A percentile compares a stretch with the other conserved stretches of the same genome.
Evolutionary conservation across 1,284 basidiomycete genomes (phyloP).

Genomic region (Microbotryum violaceum): DNA sequence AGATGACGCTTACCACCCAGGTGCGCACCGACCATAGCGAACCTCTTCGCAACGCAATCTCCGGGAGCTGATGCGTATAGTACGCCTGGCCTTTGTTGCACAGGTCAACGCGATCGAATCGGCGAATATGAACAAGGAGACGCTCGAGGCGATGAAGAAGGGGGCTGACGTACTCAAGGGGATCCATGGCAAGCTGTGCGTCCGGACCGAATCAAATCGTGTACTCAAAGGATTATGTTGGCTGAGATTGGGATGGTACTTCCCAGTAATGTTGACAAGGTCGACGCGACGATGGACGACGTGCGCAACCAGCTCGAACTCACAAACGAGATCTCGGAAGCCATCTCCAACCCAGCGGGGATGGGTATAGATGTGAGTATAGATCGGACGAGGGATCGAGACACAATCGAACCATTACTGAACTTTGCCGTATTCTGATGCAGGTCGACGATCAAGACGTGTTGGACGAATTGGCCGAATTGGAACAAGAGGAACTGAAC

Average conservation of each 20-base stretch:
- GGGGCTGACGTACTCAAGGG: constrained; percentile 82
- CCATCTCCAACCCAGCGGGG: constrained; percentile 73
- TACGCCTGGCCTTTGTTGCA: neutral
- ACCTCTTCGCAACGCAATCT: neutral
- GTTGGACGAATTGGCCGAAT: constrained; percentile 71
- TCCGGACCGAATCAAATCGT: neutral
- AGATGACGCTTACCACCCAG: constrained; percentile 91
- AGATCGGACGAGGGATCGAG: constrained; percentile 4
- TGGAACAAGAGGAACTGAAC: constrained; percentile 89
- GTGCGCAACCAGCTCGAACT: constrained; percentile 90
- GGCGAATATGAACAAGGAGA: constrained; percentile 97
- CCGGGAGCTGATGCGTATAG: no score
- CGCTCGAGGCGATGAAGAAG: constrained; percentile 96
- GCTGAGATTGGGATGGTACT: neutral
- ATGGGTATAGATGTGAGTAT: constrained; percentile 51
- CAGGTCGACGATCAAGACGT: constrained; percentile 62
- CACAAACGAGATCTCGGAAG: constrained; percentile 91
- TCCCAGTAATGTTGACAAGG: constrained; percentile 75
- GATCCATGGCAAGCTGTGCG: constrained; percentile 87
- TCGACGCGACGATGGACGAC: constrained; percentile 82
- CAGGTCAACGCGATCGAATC: constrained; percentile 89
- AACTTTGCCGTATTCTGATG: neutral
- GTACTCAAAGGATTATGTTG: no score
- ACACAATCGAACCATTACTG: neutral
- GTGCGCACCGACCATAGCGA: constrained; percentile 38